Base-by-base conservation (phyloP, 2,329 filamentous ascomycete species). In the Botrytis medusae region DNA sequence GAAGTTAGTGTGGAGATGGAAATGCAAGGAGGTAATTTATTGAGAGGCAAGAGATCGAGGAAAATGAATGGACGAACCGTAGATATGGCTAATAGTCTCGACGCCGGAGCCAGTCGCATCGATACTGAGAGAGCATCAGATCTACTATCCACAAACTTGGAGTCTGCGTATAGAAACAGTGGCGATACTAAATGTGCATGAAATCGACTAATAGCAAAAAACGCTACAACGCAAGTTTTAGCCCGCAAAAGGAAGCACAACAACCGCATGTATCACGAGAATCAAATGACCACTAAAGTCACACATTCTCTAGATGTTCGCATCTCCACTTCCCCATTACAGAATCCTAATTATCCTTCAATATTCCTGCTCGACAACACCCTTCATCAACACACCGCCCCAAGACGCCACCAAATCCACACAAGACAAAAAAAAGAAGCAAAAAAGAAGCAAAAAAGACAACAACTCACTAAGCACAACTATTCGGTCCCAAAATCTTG, bases 1-100 rank as follows among this genome's bases (percentile, higher is more conserved):
- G 8, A 29, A 22, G 40, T 64, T 46, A 59, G 16, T 57, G 37
- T 10, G 20, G 20, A 8, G 12, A 59, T 22, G n/a, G 25, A 14
- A 2, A 44, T 9, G 14, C 4, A 14, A 32, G 20, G 4, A 37
- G 1, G 8, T 20, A 7, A 16, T 0, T 40, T 25, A 9, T 18
- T 25, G 18, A 5, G 25, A 37, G 32, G 14, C 14, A 16, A 25
- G 18, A 42, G n/a, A 1, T 20, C 2, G 20, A 54, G 22, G 29
- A 4, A 20, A 8, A 40, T 25, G 12, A 8, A 32, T 12, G 14
- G 7, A 57, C 65, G 46, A 54, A 72, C 69, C 69, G 34, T 72
- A 72, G 7, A 72, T 72, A n/a, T 72, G 69, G 57, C 69, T 72
- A n/a, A 72, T 72, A 4, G 69, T 72, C 20, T 72, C 69, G 46